Percentiles rank a stretch among this genome's conserved stretches.
phyloP scores from a whole-genome alignment of 2,329 filamentous ascomycete species.

The Diaporthe sp. region DNA sequence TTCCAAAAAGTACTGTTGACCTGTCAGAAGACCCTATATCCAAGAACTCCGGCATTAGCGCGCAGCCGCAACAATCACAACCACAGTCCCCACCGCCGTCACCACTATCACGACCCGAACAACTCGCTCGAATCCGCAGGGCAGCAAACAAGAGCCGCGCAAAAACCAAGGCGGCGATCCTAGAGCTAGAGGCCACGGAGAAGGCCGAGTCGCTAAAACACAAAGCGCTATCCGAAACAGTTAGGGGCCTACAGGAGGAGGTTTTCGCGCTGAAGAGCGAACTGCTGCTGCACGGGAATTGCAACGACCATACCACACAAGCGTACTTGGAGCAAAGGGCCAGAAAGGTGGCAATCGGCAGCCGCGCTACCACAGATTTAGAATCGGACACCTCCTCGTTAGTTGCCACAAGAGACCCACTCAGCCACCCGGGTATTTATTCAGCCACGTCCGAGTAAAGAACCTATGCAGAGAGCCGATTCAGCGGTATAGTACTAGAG shows the following conservation, averaged over 20 bases:
- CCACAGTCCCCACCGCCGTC: too few species aligned
- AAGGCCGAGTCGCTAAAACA: conserved; percentile 34
- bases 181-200: conserved; percentile 41
- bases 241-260: conserved; percentile 40
- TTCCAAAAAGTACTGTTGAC: background rate
- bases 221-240: conserved; percentile 37
- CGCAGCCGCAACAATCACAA: background rate
- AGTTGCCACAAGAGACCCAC: too few species aligned
- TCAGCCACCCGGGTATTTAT: too few species aligned
- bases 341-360: background rate
- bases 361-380: too few species aligned
- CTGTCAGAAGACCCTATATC: background rate
- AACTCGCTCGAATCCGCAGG: conserved; percentile 41
- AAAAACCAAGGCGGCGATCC: conserved; percentile 39
- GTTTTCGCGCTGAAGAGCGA: conserved; percentile 44
- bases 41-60: background rate
- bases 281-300: conserved; percentile 42
- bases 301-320: conserved; percentile 41
- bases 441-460: too few species aligned
- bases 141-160: conserved; percentile 44
- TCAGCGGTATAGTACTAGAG: too few species aligned
- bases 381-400: too few species aligned
- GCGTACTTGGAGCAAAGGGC: conserved; percentile 42
- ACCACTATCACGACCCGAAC: background rate
- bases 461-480: too few species aligned